Base-by-base conservation (phyloP, 2,329 filamentous ascomycete genomes). In the Exophiala alcalophila region DNA sequence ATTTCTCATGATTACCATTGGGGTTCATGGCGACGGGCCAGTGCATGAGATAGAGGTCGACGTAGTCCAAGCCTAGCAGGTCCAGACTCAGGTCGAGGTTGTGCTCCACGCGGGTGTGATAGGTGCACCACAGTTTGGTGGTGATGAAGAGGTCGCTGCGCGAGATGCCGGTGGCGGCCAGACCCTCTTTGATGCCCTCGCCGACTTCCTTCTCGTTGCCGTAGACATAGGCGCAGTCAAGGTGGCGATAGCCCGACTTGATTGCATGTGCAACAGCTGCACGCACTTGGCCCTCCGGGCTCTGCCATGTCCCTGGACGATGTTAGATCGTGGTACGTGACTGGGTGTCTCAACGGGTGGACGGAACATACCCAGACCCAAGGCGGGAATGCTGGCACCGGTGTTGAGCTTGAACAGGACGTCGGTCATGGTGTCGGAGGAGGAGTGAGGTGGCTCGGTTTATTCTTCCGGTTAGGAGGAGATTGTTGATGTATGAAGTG, bases 41-140 rank as follows among this genome's bases (percentile, higher is more conserved):
- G 64, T 85, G 82, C 59, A 88, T 84, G 45, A 86, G 70, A 61
- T 77, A 85, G 6, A 86, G 69, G 59, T 86, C 83, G 44, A 86
- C 70, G 60, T 86, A 85, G 47, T 82, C 81, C 24, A 82, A 66
- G 7, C 72, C 76, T 56, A 84, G 72, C 55, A 79, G 73, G 59
- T 80, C 73, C 40, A 84, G 68, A 28, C 80, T 80, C 30, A 76
- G 71, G 52, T 76, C 70, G 31, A 81, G 73, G 53, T 80, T 81
- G 51, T 74, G 65, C 47, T 76, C 68, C 14, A 84, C 83, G 55
- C 80, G 76, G 56, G 80, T 73, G 57, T 83, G 78, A 55, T 65
- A 72, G 61, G 78, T 81, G 65, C 80, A 82, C 79, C 80, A 83
- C 25, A 84, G 66, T 61, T 84, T 85, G n/a, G 78, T 81, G 2